These are phyloP conservation scores for Cardiosporidium cionae DNA, from an alignment of 169 alveolate species.

Conservation along the genomic window DNA sequence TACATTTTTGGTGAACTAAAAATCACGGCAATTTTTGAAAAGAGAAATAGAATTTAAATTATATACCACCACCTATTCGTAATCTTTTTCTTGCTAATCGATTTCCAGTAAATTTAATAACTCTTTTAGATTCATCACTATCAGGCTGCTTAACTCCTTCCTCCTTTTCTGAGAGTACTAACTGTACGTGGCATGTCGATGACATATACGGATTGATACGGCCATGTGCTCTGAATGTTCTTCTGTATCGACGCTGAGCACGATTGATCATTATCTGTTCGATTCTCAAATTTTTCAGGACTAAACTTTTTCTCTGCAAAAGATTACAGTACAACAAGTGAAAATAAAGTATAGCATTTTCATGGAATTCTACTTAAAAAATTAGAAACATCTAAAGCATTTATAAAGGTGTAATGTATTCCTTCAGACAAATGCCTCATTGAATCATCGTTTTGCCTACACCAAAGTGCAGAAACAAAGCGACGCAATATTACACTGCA, in stretches of 20 bases:
- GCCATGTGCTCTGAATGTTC: slow-evolving; percentile 98
- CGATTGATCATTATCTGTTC: slow-evolving; percentile 86
- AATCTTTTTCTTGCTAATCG: slow-evolving; percentile 62
- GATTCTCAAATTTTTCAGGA: slow-evolving; percentile 75
- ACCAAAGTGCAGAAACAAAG: not conserved
- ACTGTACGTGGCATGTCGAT: slow-evolving; percentile 79
- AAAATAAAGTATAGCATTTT: too few species aligned
- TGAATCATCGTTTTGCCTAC: not conserved
- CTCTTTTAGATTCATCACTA: slow-evolving; percentile 38
- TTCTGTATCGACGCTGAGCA: slow-evolving; percentile 93
- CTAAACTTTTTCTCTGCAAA: slow-evolving; percentile 75
- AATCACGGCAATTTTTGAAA: too few species aligned
- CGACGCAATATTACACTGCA: not conserved
- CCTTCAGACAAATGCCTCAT: not conserved
- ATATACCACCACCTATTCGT: slow-evolving; percentile 19
- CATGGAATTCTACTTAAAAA: too few species aligned
- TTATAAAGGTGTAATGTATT: not conserved
- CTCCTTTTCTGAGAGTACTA: slow-evolving; percentile 69
- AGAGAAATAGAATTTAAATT: too few species aligned
- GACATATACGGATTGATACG: slow-evolving; percentile 85
- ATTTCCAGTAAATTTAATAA: slow-evolving; percentile 58
- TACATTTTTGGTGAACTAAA: too few species aligned
- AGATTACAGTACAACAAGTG: slow-evolving; percentile 20
- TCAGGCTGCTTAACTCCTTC: slow-evolving; percentile 63
- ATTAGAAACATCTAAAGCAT: too few species aligned